A percentile compares a stretch with the other conserved stretches of the same genome.
Conservation (phyloP, 495 filamentous ascomycete species). For the Podospora pseudoanserina region DNA sequence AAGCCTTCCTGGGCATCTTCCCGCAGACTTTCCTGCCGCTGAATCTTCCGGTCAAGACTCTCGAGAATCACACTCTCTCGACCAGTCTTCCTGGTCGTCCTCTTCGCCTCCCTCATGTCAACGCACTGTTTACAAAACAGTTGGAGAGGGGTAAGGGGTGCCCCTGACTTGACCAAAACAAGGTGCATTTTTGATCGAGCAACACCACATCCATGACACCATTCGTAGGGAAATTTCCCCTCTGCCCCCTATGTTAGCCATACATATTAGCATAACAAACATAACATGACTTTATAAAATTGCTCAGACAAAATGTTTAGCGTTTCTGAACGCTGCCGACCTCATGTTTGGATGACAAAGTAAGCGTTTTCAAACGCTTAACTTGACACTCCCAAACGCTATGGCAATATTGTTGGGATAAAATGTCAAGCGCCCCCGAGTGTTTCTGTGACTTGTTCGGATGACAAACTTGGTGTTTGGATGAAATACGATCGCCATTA, state of each 20-base stretch:
- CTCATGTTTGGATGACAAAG: no score
- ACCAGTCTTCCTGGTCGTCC: background rate
- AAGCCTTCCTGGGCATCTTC: background rate
- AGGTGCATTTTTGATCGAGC: background rate
- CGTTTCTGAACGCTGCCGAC: no score
- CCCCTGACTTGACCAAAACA: background rate
- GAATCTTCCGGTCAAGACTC: background rate
- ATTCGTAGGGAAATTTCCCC: background rate
- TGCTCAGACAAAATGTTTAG: background rate
- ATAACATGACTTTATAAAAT: background rate
- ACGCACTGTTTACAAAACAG: background rate
- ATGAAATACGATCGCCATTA: no score
- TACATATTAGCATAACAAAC: background rate
- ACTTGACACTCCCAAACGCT: no score
- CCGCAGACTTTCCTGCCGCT: background rate
- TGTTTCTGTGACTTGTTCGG: no score
- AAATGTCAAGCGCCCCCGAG: no score
- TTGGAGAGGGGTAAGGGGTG: background rate
- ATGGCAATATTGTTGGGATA: no score
- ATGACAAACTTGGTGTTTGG: no score
- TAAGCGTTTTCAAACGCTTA: no score
- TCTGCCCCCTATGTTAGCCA: background rate
- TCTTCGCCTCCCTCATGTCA: background rate
- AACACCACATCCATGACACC: background rate
- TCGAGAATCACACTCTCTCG: background rate